A percentile compares a stretch with the other conserved stretches of the same genome.
phyloP scores from a whole-genome alignment of 169 alveolate species.

The Cryptosporidium parvum region DNA sequence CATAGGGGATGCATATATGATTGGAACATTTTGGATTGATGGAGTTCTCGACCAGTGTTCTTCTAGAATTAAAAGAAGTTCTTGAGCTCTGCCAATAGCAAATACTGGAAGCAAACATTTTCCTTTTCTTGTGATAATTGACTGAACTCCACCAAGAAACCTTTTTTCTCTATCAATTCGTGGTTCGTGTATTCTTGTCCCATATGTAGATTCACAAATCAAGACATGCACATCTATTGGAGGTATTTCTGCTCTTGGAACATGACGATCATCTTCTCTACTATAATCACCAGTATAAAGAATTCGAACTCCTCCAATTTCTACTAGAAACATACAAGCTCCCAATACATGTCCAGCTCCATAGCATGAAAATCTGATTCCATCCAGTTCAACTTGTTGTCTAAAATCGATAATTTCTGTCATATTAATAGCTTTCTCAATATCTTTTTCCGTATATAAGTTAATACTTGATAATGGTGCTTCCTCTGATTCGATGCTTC shows the following conservation, averaged over 20 bases:
- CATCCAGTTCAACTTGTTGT: constrained; percentile 91
- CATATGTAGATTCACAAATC: constrained; percentile 98
- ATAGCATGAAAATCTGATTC: constrained; percentile 93
- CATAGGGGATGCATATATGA: constrained; percentile 94
- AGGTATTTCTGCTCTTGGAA: constrained; percentile 96
- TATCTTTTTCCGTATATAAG: constrained; percentile 92
- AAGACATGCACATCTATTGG: constrained; percentile 94
- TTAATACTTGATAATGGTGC: constrained; percentile 78
- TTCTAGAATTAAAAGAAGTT: constrained; percentile 93
- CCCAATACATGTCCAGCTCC: constrained; percentile 99
- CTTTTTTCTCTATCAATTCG: constrained; percentile 94
- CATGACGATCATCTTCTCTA: constrained; percentile 95
- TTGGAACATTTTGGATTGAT: constrained; percentile 92
- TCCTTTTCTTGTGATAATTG: constrained; percentile 90
- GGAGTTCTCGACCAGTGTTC: constrained; percentile 95
- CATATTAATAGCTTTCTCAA: constrained; percentile 89
- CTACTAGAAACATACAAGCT: constrained; percentile 98
- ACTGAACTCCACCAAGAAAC: constrained; percentile 87
- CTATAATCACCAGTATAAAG: constrained; percentile 99
- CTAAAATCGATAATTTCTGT: constrained; percentile 93
- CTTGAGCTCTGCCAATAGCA: constrained; percentile 96
- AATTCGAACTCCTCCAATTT: constrained; percentile 95
- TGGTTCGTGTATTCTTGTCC: constrained; percentile 96
- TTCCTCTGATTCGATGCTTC: constrained; percentile 51
- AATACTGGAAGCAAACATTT: constrained; percentile 96